Evolutionary conservation across 2,329 filamentous ascomycete genomes (phyloP), one percentile per base, ranked within the genome.

Genomic region (Tolypocladium capitatum): DNA sequence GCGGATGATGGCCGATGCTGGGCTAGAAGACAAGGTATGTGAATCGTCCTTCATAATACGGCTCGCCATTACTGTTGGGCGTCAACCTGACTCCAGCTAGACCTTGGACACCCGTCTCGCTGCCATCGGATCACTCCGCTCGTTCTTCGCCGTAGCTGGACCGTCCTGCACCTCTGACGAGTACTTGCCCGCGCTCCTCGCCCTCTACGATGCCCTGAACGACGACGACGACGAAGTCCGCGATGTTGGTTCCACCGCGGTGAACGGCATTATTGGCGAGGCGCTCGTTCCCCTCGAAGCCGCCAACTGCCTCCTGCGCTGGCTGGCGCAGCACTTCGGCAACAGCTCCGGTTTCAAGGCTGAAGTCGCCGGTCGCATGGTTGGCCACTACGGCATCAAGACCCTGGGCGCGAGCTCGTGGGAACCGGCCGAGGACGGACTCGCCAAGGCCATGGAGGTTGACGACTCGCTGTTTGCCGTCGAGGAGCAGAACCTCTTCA

Each of bases 191-290:
- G 68, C 78, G 30, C 75, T 84, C 46, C 62, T 88, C 5, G 71
- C 82, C 4, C 68, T 91, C 1, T 90, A 92, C 63, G 82, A 88
- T 59, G 72, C 81, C 42, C 73, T 94, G 5, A 85, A 86, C 59
- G 92, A 97, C 60, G 91, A 97, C 60, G 91, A 97, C 59, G 87
- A 95, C 52, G 89, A 96, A 49, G 77, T 96, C 52, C 80, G 91
- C 41, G 76, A 83, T 32, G 62, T 76, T 1, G 83, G 82, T 8
- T 76, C 81, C 2, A 50, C 56, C 0, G 72, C 76, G 1, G 69
- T 74, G 0, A 60, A 65, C 5, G 60, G 58, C 21, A 61, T 85
- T 24, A 55, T 82, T 8, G 66, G 63, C 16, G 54, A 62, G 20
- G 57, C 62, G 27, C 64, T 76, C 34, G 68, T 73, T 10, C 68